A percentile compares a stretch with the other conserved stretches of the same genome.
Evolutionary conservation across 192 early-diverging fungal species (phyloP).

Genomic region (Coemansia reversa): DNA sequence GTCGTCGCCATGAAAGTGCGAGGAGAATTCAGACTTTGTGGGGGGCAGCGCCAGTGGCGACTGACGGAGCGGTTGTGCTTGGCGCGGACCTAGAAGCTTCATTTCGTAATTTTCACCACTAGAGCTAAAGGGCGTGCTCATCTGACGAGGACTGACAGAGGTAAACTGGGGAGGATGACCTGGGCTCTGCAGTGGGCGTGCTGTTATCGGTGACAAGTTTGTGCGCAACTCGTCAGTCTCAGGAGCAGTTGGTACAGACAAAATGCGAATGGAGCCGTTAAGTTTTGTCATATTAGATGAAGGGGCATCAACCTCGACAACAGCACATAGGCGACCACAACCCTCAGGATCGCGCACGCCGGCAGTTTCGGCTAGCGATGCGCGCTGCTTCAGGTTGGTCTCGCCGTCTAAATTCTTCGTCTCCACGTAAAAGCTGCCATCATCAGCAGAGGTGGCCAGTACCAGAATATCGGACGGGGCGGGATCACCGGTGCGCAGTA

Average conservation of each 20-base stretch:
- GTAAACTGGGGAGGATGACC: slow-evolving; percentile 14
- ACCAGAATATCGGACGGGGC: slow-evolving; percentile 85
- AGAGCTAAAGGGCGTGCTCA: slow-evolving; percentile 5
- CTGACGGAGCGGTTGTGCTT: slow-evolving; percentile 33
- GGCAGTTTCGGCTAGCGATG: slow-evolving; percentile 63
- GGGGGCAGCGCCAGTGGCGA: slow-evolving; percentile 32
- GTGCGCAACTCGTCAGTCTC: slow-evolving; percentile 16
- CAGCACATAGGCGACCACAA: slow-evolving; percentile 63
- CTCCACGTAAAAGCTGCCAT: slow-evolving; percentile 81
- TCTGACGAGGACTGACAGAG: slow-evolving; percentile 11
- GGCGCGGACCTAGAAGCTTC: slow-evolving; percentile 28
- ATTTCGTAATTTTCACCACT: slow-evolving; percentile 41
- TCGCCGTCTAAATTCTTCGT: slow-evolving; percentile 97
- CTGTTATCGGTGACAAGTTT: slow-evolving; percentile 8
- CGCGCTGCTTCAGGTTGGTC: slow-evolving; percentile 91
- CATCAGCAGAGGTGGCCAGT: slow-evolving; percentile 74
- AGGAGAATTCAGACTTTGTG: slow-evolving; percentile 9
- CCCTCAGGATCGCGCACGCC: slow-evolving; percentile 71
- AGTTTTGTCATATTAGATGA: slow-evolving; percentile 76
- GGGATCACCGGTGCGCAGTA: slow-evolving; percentile 76
- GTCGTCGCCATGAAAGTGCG: slow-evolving; percentile 33
- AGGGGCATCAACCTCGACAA: slow-evolving; percentile 75
- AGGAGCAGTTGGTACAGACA: slow-evolving; percentile 25
- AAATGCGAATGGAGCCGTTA: slow-evolving; percentile 62
- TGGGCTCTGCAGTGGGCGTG: slow-evolving; percentile 18